These are phyloP conservation scores for Elaeagnus macrophylla DNA, from an alignment of 306 rosid species.

Conservation along the genomic window DNA sequence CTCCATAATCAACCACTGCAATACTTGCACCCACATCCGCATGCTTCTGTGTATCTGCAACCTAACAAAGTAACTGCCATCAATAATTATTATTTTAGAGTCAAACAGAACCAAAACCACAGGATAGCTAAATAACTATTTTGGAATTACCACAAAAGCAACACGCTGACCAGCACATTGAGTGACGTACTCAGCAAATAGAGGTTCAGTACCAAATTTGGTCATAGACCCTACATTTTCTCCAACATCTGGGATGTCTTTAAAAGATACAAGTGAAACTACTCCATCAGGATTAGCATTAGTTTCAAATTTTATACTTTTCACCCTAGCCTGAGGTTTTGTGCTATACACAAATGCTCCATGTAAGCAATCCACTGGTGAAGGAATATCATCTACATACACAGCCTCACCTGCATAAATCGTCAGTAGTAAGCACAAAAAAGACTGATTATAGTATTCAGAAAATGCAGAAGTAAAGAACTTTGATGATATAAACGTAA, in stretches of 20 bases:
- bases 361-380: constrained; percentile 65
- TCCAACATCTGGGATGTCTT: constrained; percentile 67
- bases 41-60: constrained; percentile 84
- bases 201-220: constrained; percentile 53
- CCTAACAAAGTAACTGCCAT: constrained; percentile 35
- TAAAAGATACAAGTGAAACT: constrained; percentile 41
- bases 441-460: background rate
- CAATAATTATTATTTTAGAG: constrained; percentile 6
- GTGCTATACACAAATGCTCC: constrained; percentile 71
- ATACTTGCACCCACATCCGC: constrained; percentile 63
- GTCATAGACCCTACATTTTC: constrained; percentile 58
- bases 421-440: background rate
- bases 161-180: constrained; percentile 65
- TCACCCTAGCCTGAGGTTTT: constrained; percentile 64
- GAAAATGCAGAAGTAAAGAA: background rate
- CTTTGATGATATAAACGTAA: background rate
- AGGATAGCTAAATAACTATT: constrained; percentile 10
- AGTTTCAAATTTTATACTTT: constrained; percentile 38
- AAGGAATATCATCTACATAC: constrained; percentile 83
- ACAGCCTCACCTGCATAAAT: constrained; percentile 78
- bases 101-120: constrained; percentile 10
- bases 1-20: constrained; percentile 58
- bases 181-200: constrained; percentile 68
- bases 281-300: constrained; percentile 45
- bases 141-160: constrained; percentile 65